Percentiles rank a stretch among this genome's conserved stretches.
Evolutionary conservation across 768 basidiomycete species (phyloP).

Genomic region (Boletus subparvulus): DNA sequence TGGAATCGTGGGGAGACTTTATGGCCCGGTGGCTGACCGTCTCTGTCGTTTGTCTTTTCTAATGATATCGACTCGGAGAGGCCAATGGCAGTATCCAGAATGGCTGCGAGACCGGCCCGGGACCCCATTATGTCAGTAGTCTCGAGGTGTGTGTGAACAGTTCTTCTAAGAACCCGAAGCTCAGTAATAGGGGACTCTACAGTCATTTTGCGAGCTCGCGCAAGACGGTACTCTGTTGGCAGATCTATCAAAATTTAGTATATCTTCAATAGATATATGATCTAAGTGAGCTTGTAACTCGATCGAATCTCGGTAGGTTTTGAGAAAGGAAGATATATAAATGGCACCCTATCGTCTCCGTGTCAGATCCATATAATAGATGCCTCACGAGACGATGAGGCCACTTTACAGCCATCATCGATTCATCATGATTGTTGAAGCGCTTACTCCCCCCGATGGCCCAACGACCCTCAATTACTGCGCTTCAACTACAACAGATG

Average conservation of each 20-base stretch:
- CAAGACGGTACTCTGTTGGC: neutral
- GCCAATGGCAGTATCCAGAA: no score
- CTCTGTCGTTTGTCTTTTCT: neutral
- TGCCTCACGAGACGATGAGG: no score
- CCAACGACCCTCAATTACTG: neutral
- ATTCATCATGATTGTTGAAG: neutral
- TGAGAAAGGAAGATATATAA: no score
- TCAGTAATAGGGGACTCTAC: neutral
- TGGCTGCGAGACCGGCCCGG: no score
- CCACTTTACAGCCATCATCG: neutral
- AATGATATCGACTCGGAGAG: no score
- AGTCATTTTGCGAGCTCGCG: neutral
- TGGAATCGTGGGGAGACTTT: neutral
- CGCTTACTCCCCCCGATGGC: neutral
- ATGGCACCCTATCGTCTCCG: no score
- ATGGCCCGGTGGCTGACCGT: neutral
- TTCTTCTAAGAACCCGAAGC: no score
- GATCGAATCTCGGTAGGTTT: neutral
- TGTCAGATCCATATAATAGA: no score
- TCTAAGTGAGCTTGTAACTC: neutral
- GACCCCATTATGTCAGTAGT: no score
- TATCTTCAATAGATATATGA: no score
- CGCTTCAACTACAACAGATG: neutral
- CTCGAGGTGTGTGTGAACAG: no score
- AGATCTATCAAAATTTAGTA: no score